Evolutionary conservation across 345 rosid species (phyloP).

Genomic region (Luvunga scandens): DNA sequence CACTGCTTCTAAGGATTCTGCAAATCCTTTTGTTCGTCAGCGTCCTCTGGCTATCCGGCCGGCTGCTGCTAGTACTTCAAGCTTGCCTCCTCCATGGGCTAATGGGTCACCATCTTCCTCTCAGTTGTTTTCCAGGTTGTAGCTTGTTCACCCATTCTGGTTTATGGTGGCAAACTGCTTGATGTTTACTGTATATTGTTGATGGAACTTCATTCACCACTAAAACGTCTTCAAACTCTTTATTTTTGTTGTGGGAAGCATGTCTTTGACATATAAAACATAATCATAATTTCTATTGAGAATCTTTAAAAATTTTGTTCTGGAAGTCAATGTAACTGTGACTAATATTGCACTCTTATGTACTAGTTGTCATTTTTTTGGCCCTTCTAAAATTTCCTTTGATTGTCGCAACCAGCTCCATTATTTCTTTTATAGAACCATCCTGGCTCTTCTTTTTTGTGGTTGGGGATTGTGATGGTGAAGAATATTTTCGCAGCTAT

Average conservation of each 20-base stretch:
- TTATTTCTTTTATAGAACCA: neutral
- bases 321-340: neutral
- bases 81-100: conserved; percentile 60
- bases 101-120: conserved; percentile 50
- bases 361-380: neutral
- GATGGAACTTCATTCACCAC: neutral
- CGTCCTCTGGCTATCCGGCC: conserved; percentile 52
- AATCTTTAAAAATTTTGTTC: neutral
- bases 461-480: neutral
- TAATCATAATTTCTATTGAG: neutral
- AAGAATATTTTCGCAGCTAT: neutral
- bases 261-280: neutral
- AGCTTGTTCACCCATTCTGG: neutral
- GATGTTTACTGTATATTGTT: neutral
- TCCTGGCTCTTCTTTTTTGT: neutral
- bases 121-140: conserved; percentile 45
- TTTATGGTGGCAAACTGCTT: neutral
- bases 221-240: neutral
- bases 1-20: conserved; percentile 41
- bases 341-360: neutral
- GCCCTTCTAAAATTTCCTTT: neutral
- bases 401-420: too few species aligned
- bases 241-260: neutral
- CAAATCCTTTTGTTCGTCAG: conserved; percentile 66
- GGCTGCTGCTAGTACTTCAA: conserved; percentile 36